A percentile compares a stretch with the other conserved stretches of the same genome.
These are phyloP conservation scores for Fomitopsis serialis DNA, from an alignment of 768 basidiomycete species.

Conservation along the genomic window DNA sequence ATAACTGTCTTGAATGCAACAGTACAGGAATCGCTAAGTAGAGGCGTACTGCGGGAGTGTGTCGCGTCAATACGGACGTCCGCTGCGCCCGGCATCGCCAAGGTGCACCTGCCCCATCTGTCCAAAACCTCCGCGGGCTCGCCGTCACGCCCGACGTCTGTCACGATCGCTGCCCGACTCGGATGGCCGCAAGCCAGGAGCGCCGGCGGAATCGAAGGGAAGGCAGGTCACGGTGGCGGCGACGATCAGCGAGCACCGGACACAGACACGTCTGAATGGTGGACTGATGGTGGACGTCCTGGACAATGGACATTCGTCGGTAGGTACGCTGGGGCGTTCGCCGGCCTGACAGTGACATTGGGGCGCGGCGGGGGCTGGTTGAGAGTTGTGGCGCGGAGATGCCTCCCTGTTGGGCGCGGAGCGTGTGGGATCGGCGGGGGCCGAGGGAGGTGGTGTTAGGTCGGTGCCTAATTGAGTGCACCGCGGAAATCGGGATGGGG, in stretches of 20 bases:
- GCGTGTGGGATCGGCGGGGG: background rate
- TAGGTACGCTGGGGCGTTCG: background rate
- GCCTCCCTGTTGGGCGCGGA: background rate
- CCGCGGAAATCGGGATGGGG: background rate
- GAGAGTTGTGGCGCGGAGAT: constrained; percentile 6
- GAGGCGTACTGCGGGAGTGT: too few species aligned
- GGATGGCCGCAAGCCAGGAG: background rate
- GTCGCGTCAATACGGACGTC: too few species aligned
- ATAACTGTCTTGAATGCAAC: background rate
- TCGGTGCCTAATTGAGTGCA: background rate
- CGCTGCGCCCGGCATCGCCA: background rate
- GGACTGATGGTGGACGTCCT: too few species aligned
- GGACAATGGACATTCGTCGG: background rate
- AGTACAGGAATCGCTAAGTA: background rate
- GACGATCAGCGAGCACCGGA: too few species aligned
- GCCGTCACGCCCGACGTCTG: background rate
- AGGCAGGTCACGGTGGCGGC: background rate
- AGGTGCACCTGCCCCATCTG: background rate
- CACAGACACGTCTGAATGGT: too few species aligned
- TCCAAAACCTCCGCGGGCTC: background rate
- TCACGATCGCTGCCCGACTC: background rate
- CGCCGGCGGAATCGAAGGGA: constrained; percentile 1
- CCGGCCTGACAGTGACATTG: constrained; percentile 5
- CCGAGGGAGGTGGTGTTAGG: background rate
- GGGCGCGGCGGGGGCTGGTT: constrained; percentile 4